Evolutionary conservation across 2,329 filamentous ascomycete genomes (phyloP), one percentile per base, ranked within the genome.

Genomic region (Monilinia vaccinii-corymbosi): DNA sequence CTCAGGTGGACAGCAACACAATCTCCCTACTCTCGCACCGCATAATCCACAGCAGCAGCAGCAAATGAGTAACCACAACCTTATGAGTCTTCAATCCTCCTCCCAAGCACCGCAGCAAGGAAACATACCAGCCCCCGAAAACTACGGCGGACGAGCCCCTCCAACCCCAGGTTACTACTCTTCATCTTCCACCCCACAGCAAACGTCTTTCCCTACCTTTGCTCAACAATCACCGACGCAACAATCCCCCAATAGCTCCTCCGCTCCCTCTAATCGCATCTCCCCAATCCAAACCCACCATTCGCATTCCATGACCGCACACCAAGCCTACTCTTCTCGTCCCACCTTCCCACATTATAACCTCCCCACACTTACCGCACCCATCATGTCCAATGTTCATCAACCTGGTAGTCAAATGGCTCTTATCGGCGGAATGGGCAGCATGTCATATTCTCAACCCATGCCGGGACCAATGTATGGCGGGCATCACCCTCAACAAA

Each of bases 361-460:
- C 4, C 78, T 88, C 3, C 81, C 86, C 3, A 76, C 79, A n/a
- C 81, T 86, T 77, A 76, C 78, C 46, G 84, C 85, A 1, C 81
- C 86, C 1, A 85, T 93, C 32, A 84, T 93, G 77, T 87, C 88
- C 18, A 94, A 93, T 69, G 81, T 94, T 31, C 83, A 86, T 68
- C 89, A 86, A 62, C 89, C 89, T 0, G 83, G 83, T 57, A 80
- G 81, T 7, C 87, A 87, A 62, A 85, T 94, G 78, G 80, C 87
- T 9, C 76, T 94, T 62, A 82, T 93, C 38, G 83, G 85, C 4
- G 69, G 69, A 23, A 70, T 72, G 65, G 67, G 65, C 50, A 32
- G 32, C 11, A 70, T 71, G 66, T 73, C 85, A 76, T 72, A 86
- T 79, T 74, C 79, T 74, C 68, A 83, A 75, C 64, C 84, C 23